These are phyloP conservation scores for Pseudonitzschia pungens DNA, from an alignment of 108 stramenopile species.

Conservation along the genomic window DNA sequence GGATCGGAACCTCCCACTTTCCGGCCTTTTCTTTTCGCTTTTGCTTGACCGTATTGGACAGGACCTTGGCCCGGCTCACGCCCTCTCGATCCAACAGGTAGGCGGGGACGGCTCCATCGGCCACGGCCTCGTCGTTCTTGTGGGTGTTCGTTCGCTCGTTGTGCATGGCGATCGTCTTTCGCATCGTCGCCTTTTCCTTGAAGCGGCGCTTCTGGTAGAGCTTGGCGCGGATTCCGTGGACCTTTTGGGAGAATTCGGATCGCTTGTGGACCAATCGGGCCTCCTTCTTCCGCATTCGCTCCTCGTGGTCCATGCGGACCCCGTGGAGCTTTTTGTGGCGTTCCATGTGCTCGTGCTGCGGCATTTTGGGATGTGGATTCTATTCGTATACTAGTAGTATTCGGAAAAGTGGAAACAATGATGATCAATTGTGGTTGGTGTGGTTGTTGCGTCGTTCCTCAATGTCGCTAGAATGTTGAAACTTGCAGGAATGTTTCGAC, in stretches of 20 bases:
- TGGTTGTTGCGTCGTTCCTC: too few species aligned
- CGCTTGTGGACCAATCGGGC: slow-evolving; percentile 95
- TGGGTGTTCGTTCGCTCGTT: slow-evolving; percentile 95
- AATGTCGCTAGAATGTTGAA: too few species aligned
- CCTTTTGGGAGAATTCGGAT: slow-evolving; percentile 96
- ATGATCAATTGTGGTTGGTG: too few species aligned
- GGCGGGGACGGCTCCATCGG: slow-evolving; percentile 95
- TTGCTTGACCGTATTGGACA: slow-evolving; percentile 99
- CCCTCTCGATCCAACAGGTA: slow-evolving; percentile 99
- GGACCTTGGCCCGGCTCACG: slow-evolving; percentile 95
- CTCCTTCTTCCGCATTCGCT: slow-evolving; percentile 95
- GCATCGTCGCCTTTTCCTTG: slow-evolving; percentile 99
- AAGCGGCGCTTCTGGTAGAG: slow-evolving; percentile 95
- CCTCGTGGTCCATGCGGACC: slow-evolving; percentile 93
- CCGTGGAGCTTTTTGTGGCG: slow-evolving; percentile 98
- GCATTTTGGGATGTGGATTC: slow-evolving; percentile 56
- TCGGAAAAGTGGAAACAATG: too few species aligned
- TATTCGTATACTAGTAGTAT: too few species aligned
- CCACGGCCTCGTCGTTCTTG: slow-evolving; percentile 93
- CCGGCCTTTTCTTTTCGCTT: slow-evolving; percentile 99
- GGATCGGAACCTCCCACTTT: slow-evolving; percentile 99
- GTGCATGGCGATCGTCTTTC: slow-evolving; percentile 98
- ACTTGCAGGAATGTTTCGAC: too few species aligned
- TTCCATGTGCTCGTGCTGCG: slow-evolving; percentile 99
- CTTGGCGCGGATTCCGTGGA: slow-evolving; percentile 96